Percentiles rank a stretch among this genome's conserved stretches.
phyloP scores from a whole-genome alignment of 1,284 basidiomycete species.

The Pseudozyma hubeiensis region DNA sequence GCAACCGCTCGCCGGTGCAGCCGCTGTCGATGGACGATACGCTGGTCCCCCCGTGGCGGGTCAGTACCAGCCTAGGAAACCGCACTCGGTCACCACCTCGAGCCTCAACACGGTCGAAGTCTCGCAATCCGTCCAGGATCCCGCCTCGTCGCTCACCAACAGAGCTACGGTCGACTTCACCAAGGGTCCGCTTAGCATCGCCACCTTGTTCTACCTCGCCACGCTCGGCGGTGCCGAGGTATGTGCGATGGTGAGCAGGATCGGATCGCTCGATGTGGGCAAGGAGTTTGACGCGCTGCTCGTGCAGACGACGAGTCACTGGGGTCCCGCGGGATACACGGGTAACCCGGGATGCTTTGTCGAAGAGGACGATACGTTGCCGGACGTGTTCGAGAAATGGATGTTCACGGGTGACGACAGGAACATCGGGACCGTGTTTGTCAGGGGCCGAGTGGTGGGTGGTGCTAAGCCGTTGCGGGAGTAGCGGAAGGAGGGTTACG shows the following conservation, averaged over 20 bases:
- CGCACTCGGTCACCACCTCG: constrained; percentile 39
- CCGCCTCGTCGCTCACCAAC: constrained; percentile 30
- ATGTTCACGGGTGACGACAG: constrained; percentile 77
- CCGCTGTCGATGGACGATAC: constrained; percentile 41
- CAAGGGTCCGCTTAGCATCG: constrained; percentile 77
- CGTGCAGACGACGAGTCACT: constrained; percentile 73
- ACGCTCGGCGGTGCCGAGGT: constrained; percentile 91
- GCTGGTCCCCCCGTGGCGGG: constrained; percentile 44
- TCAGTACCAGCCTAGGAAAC: constrained; percentile 42
- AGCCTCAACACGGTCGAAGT: constrained; percentile 33
- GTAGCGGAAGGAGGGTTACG: constrained; percentile 1
- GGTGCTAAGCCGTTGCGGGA: constrained; percentile 71
- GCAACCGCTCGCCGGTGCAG: constrained; percentile 31
- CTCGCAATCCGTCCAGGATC: constrained; percentile 29
- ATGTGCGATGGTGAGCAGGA: constrained; percentile 77
- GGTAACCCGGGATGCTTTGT: constrained; percentile 77
- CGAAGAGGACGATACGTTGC: constrained; percentile 68
- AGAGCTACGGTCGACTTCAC: constrained; percentile 71
- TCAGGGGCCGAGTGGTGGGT: constrained; percentile 82
- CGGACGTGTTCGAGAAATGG: constrained; percentile 61
- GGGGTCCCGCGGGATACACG: constrained; percentile 58
- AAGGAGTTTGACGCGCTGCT: constrained; percentile 92
- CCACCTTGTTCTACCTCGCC: constrained; percentile 87
- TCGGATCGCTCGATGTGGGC: constrained; percentile 83
- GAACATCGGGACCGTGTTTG: constrained; percentile 86